Conservation (phyloP, 345 rosid species). For the Populus alba region DNA sequence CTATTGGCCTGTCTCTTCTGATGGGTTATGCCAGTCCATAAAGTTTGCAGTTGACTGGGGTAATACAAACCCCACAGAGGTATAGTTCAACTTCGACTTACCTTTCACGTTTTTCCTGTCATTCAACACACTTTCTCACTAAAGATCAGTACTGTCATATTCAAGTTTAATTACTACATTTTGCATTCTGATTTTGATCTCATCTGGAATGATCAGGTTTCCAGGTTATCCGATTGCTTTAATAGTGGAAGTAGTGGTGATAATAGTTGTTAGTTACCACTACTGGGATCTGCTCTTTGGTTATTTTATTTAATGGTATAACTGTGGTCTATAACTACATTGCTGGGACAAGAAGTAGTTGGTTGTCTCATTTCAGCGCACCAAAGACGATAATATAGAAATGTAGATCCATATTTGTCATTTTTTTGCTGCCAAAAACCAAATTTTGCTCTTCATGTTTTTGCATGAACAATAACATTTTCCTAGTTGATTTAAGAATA, state of each 20-base stretch:
- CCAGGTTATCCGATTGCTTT: not conserved
- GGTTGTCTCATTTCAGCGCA: not conserved
- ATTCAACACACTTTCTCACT: not conserved
- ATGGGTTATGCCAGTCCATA: conserved; percentile 57
- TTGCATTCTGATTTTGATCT: not conserved
- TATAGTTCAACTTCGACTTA: conserved; percentile 17
- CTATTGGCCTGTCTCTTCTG: conserved; percentile 80
- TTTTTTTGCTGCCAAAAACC: not conserved
- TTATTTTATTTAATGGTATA: not conserved
- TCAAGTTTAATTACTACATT: not conserved
- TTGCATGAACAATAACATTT: not conserved
- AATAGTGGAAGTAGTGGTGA: not conserved
- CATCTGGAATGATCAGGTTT: not conserved
- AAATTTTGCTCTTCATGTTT: not conserved
- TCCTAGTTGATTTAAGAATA: not conserved
- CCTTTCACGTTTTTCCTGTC: not conserved
- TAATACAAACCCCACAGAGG: conserved; percentile 60
- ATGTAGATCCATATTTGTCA: too few species aligned
- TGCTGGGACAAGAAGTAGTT: not conserved
- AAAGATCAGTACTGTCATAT: not conserved
- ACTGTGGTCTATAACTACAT: not conserved
- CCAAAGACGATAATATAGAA: too few species aligned
- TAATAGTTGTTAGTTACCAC: not conserved
- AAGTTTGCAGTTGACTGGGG: conserved; percentile 90
- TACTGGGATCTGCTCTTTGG: not conserved